Evolutionary conservation across 192 early-diverging fungal species (phyloP), one percentile per base, ranked within the genome.

Genomic region (Backusella tuberculispora): DNA sequence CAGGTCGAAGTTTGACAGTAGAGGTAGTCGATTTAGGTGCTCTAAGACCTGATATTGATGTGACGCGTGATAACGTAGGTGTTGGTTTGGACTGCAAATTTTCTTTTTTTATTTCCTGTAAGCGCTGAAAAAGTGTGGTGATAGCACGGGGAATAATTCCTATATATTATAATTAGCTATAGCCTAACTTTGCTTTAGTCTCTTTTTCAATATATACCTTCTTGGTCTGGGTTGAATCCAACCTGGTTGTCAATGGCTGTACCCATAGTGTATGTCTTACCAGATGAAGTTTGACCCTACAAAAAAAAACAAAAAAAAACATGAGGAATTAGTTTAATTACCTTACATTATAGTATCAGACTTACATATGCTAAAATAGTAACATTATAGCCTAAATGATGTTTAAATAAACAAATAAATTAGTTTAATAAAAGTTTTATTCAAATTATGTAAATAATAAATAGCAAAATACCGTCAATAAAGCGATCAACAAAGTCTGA

Each of bases 191-290:
- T 44, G n/a, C 26, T 29, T 45, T 44, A 15, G 24, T 45, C 44
- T 45, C 7, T 63, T 34, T 46, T 64, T 44, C 14, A 69, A 69
- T 47, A 0, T 29, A 17, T 77, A 77, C 76, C 87, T 44, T 83
- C 56, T 74, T 79, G 65, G 56, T 83, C 79, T 8, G 77, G 48
- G 44, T 69, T 17, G 24, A 63, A 24, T 29, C 19, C 66, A 29
- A 45, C n/a, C 6, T 83, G 46, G 19, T 66, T 45, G 48, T 71
- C 71, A 40, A 71, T 66, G 17, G 84, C 88, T 5, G 95, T 95
- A 44, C 96, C 95, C 97, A 99, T 99, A 14, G 95, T 98, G 78
- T 91, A 92, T 19, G 97, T 98, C 82, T 99, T 99, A 50, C 97
- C 97, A 24, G 91, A 92, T 10, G 94, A 96, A 6, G 96, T 97